Percentiles rank a stretch among this genome's conserved stretches.
Conservation (phyloP, 441 rosid genomes). For the Viola pubescens region DNA sequence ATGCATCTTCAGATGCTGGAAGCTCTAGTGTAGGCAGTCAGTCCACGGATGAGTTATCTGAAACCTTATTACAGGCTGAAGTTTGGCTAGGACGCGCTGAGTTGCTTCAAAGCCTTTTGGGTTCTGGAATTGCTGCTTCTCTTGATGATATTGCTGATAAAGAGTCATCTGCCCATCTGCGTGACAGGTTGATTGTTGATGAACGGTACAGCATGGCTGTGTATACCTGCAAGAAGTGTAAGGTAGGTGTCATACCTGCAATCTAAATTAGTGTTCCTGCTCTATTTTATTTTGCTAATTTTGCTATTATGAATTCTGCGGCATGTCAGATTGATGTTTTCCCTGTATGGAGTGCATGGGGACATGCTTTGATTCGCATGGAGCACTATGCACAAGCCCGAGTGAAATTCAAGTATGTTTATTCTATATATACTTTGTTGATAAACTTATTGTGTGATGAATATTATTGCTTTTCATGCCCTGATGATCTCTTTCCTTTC, state of each 20-base stretch:
- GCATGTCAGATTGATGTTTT: conserved; percentile 81
- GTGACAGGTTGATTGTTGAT: conserved; percentile 84
- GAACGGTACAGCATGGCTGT: conserved; percentile 99
- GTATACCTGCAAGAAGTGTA: conserved; percentile 94
- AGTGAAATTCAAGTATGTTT: conserved; percentile 85
- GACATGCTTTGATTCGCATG: conserved; percentile 93
- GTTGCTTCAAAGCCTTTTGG: conserved; percentile 94
- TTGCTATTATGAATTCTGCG: conserved; percentile 14
- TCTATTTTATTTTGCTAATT: conserved; percentile 14
- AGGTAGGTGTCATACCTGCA: conserved; percentile 47
- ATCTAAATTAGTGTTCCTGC: conserved; percentile 17
- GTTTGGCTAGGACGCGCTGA: conserved; percentile 92
- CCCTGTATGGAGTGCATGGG: conserved; percentile 99
- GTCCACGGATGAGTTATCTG: conserved; percentile 73
- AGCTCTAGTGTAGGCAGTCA: conserved; percentile 89
- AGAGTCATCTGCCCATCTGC: conserved; percentile 71
- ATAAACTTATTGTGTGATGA: not conserved
- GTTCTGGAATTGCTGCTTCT: conserved; percentile 95
- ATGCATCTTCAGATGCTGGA: conserved; percentile 90
- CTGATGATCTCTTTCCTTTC: conserved; percentile 11
- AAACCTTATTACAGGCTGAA: conserved; percentile 62
- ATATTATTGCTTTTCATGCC: not conserved
- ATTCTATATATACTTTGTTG: not conserved
- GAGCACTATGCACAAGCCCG: conserved; percentile 95
- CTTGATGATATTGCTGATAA: conserved; percentile 92